Conservation (phyloP, 2,329 filamentous ascomycete species). For the Teratosphaeria destructans region DNA sequence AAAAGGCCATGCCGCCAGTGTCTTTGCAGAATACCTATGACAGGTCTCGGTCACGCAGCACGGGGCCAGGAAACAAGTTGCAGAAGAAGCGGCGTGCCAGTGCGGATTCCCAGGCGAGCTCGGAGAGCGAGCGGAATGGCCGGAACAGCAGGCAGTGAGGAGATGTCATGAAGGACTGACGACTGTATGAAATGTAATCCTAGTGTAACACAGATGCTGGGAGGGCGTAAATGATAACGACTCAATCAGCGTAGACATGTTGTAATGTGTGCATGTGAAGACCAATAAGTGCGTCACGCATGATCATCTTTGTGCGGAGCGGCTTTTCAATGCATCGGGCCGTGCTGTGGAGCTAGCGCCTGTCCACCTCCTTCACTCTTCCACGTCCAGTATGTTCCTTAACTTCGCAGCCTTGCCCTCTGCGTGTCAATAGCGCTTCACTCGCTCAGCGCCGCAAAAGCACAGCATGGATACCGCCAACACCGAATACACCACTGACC, state of each 20-base stretch:
- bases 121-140: background rate
- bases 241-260: background rate
- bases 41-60: constrained; percentile 12
- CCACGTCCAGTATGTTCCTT: background rate
- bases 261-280: background rate
- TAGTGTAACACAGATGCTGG: background rate
- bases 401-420: background rate
- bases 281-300: background rate
- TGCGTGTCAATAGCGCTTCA: constrained; percentile 12
- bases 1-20: constrained; percentile 15
- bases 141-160: constrained; percentile 3
- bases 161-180: background rate
- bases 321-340: background rate
- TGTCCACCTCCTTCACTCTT: background rate
- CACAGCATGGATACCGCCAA: background rate
- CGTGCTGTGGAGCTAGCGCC: background rate
- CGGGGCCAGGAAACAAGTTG: constrained; percentile 16
- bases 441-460: constrained; percentile 17
- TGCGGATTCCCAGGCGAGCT: constrained; percentile 7
- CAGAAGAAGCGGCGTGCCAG: constrained; percentile 23
- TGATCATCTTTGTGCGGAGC: background rate
- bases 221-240: background rate
- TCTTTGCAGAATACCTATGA: constrained; percentile 18
- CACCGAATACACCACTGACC: constrained; percentile 9
- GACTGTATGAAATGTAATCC: background rate